A percentile compares a stretch with the other conserved stretches of the same genome.
These are phyloP conservation scores for Marchantia paleacea DNA, from an alignment of 225 moss, liverwort and hornwort genomes.

Conservation along the genomic window DNA sequence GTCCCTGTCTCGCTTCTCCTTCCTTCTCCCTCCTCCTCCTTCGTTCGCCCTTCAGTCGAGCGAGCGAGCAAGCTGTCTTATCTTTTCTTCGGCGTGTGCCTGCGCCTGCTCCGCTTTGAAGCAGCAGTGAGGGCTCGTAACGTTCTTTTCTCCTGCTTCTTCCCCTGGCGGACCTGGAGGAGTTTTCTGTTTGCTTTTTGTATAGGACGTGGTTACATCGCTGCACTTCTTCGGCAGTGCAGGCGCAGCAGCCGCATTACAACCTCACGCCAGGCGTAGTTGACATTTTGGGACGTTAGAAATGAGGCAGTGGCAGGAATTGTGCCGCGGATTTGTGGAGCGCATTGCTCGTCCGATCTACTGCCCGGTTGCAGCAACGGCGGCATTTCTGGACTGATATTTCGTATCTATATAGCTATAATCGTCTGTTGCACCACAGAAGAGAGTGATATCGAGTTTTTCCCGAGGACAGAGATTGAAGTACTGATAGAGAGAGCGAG, in stretches of 20 bases:
- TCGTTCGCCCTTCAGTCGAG: not conserved
- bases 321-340: conserved; percentile 5
- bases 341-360: conserved; percentile 4
- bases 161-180: not conserved
- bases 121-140: not conserved
- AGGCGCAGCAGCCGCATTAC: conserved; percentile 3
- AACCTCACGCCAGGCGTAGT: not conserved
- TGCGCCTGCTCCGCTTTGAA: not conserved
- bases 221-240: not conserved
- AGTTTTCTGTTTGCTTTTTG: not conserved
- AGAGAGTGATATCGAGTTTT: not conserved
- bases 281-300: conserved; percentile 1
- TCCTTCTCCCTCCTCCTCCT: not conserved
- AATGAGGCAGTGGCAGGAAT: conserved; percentile 12
- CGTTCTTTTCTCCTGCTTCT: not conserved
- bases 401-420: not conserved
- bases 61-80: not conserved
- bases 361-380: not conserved
- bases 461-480: not conserved
- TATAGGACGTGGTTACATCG: not conserved
- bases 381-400: not conserved
- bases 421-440: not conserved
- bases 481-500: not conserved
- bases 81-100: not conserved
- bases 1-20: not conserved